Conservation (phyloP, 2,329 filamentous ascomycete species). For the Byssothecium circinans region DNA sequence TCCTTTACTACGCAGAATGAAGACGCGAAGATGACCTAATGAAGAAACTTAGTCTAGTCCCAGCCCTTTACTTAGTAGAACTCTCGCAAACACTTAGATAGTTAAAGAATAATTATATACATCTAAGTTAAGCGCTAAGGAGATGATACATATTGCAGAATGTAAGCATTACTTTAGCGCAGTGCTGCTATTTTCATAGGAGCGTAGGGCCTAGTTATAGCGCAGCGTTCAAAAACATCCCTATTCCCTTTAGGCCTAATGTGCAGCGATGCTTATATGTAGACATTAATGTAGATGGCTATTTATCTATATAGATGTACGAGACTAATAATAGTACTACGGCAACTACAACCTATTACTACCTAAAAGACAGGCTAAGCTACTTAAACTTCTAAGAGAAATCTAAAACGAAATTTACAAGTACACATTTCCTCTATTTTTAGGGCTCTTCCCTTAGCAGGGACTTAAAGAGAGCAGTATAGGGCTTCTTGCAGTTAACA, state of each 20-base stretch:
- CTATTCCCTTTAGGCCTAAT: conserved; percentile 3
- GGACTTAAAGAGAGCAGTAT: conserved; percentile 5
- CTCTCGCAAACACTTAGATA: conserved; percentile 1
- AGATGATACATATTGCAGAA: conserved; percentile 3
- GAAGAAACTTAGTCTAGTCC: neutral
- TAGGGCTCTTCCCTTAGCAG: conserved; percentile 4
- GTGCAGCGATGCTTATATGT: conserved; percentile 8
- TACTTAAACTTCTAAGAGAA: conserved; percentile 8
- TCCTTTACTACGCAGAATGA: conserved; percentile 1
- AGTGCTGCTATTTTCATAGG: conserved; percentile 2
- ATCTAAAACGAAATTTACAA: conserved; percentile 11
- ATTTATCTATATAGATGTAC: conserved; percentile 7
- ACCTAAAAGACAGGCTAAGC: conserved; percentile 8
- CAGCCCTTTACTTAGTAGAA: neutral
- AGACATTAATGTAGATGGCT: conserved; percentile 5
- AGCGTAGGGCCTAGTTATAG: conserved; percentile 4
- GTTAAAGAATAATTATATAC: conserved; percentile 1
- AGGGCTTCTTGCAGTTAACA: conserved; percentile 6
- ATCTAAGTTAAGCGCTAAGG: conserved; percentile 1
- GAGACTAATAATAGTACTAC: conserved; percentile 7
- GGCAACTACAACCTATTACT: conserved; percentile 5
- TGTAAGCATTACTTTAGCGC: conserved; percentile 5
- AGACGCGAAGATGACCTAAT: neutral
- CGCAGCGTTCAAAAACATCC: conserved; percentile 2
- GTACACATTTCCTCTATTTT: conserved; percentile 7